A percentile compares a stretch with the other conserved stretches of the same genome.
Conservation (phyloP, 2,329 filamentous ascomycete genomes). For the Aurifilum marmelostoma region DNA sequence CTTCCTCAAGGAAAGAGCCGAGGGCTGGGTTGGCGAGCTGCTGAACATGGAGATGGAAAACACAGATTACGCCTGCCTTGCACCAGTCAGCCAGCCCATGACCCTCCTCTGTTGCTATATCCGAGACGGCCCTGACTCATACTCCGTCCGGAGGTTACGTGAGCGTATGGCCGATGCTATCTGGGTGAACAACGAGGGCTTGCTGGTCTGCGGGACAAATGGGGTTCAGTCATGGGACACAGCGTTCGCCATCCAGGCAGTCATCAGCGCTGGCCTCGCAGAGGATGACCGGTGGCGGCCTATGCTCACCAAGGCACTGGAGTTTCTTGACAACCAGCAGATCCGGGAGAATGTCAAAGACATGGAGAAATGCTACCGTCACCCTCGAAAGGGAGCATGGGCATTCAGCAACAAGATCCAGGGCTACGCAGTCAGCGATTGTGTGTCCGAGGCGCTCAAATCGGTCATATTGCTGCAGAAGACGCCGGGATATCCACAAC, state of each 20-base stretch:
- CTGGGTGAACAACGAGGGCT: slow-evolving; percentile 90
- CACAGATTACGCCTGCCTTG: slow-evolving; percentile 82
- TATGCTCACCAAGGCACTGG: slow-evolving; percentile 81
- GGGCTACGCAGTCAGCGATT: slow-evolving; percentile 95
- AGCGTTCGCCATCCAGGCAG: slow-evolving; percentile 82
- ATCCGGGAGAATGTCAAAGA: slow-evolving; percentile 82
- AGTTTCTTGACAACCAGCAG: slow-evolving; percentile 89
- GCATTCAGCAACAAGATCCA: slow-evolving; percentile 91
- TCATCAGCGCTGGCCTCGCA: slow-evolving; percentile 78
- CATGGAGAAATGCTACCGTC: slow-evolving; percentile 81
- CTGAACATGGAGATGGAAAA: slow-evolving; percentile 93
- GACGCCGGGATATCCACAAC: slow-evolving; percentile 71
- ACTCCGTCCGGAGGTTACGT: slow-evolving; percentile 73
- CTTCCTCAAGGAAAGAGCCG: slow-evolving; percentile 69
- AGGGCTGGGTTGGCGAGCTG: slow-evolving; percentile 80
- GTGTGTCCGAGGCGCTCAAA: slow-evolving; percentile 88
- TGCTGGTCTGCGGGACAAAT: slow-evolving; percentile 95
- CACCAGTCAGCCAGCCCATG: slow-evolving; percentile 88
- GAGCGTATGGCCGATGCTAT: slow-evolving; percentile 84
- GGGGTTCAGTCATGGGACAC: slow-evolving; percentile 99
- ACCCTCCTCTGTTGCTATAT: slow-evolving; percentile 88
- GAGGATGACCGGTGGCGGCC: slow-evolving; percentile 75
- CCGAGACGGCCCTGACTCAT: slow-evolving; percentile 75
- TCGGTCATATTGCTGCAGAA: slow-evolving; percentile 81
- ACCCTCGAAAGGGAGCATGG: slow-evolving; percentile 92